Conservation (phyloP, 345 rosid species). For the Eucalyptus erythrocorys region DNA sequence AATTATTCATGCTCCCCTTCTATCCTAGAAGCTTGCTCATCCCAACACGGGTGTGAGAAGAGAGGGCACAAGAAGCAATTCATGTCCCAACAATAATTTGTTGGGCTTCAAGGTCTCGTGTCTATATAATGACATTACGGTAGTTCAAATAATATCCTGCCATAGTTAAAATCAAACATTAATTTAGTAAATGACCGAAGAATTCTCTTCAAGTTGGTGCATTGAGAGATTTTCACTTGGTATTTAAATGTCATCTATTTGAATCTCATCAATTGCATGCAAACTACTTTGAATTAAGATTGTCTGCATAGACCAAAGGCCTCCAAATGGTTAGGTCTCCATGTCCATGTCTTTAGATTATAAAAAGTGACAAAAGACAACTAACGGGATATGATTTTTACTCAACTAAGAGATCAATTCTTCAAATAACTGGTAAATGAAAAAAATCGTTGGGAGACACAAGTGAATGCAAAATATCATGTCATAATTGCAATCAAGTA, state of each 20-base stretch:
- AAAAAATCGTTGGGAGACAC: no score
- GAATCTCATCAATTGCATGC: not conserved
- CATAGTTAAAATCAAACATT: no score
- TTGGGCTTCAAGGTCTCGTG: not conserved
- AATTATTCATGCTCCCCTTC: not conserved
- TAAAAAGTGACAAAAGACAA: no score
- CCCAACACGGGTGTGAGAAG: not conserved
- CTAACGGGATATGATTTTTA: no score
- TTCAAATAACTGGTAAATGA: no score
- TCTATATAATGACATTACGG: not conserved
- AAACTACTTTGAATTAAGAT: no score
- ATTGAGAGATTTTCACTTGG: no score
- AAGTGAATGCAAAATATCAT: no score
- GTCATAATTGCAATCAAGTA: no score
- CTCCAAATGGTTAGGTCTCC: not conserved
- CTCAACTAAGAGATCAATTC: no score
- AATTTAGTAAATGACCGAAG: not conserved
- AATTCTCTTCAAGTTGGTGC: rapidly evolving
- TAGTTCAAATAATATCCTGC: not conserved
- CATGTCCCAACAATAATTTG: not conserved
- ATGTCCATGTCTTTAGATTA: no score
- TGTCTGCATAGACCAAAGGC: not conserved
- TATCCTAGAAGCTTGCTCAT: not conserved
- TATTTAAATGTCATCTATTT: rapidly evolving
- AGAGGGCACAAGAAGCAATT: not conserved